phyloP scores from a whole-genome alignment of 257 asterid species.

The Datura wrightii region DNA sequence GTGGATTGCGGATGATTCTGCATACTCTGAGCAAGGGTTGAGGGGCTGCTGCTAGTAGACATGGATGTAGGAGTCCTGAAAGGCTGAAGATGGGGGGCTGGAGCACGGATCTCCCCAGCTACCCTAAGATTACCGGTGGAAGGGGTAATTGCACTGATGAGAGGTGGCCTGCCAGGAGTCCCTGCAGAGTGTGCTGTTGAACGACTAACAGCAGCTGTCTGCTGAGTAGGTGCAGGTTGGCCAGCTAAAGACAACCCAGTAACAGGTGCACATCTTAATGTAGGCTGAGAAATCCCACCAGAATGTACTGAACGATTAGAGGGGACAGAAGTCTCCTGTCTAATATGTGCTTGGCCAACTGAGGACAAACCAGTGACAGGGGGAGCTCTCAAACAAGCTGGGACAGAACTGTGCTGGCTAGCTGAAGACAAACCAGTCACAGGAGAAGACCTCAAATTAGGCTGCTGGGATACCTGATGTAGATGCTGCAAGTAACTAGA shows the following conservation, averaged over 20 bases:
- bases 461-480: slow-evolving; percentile 48
- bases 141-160: slow-evolving; percentile 58
- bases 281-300: slow-evolving; percentile 20
- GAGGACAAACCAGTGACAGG: slow-evolving; percentile 31
- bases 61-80: slow-evolving; percentile 49
- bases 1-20: slow-evolving; percentile 34
- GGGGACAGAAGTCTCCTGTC: slow-evolving; percentile 31
- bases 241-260: slow-evolving; percentile 30
- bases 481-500: slow-evolving; percentile 48
- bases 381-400: slow-evolving; percentile 20
- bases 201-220: slow-evolving; percentile 40
- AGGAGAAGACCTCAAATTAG: slow-evolving; percentile 40
- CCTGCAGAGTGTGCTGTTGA: slow-evolving; percentile 49
- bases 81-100: slow-evolving; percentile 57
- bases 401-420: slow-evolving; percentile 27
- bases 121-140: slow-evolving; percentile 44
- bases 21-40: slow-evolving; percentile 30
- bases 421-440: slow-evolving; percentile 31
- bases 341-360: slow-evolving; percentile 34
- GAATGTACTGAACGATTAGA: slow-evolving; percentile 22
- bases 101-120: slow-evolving; percentile 51
- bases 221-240: slow-evolving; percentile 44
- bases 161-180: slow-evolving; percentile 59
- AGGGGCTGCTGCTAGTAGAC: slow-evolving; percentile 30
- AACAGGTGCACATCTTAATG: slow-evolving; percentile 33